Evolutionary conservation across 208 protist genomes (phyloP), one percentile per base, ranked within the genome.

Genomic region (Herpetomonas tarakana): DNA sequence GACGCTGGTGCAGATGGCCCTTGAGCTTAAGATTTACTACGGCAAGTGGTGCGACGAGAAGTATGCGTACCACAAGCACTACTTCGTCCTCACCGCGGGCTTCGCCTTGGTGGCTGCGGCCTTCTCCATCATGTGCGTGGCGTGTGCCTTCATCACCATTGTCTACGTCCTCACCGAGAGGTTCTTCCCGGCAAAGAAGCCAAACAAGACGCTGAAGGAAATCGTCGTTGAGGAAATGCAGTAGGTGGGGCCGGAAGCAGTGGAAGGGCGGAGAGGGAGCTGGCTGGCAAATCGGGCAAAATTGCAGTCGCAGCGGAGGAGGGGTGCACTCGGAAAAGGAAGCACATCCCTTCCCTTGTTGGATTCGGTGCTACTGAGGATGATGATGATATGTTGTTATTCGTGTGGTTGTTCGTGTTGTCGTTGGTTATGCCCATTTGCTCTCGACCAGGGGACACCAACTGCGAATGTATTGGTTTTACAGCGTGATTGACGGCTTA

Each of bases 11-110:
- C 76, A 86, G 62, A 46, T 81, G 44, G 71, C 66, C 3, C 50
- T 92, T 35, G 69, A 85, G 62, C 60, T 86, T 35, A 67, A 52
- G 44, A 79, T 92, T 41, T 92, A 85, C 71, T 87, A 85, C 62
- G 70, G 74, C 31, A 71, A 62, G 31, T 92, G 74, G 73, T 92
- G 85, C 65, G 54, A 55, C 22, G 72, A 64, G 51, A 51, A 9
- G 28, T 83, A 82, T 50, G 69, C 69, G 22, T 92, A 83, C 53
- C 52, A 77, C 44, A 53, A 47, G 39, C 68, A 81, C 31, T 75
- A 78, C 53, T 89, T 74, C 74, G 65, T 87, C 21, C 59, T 89
- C 12, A 60, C 74, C 22, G 68, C 70, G 26, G 86, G 86, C 25
- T 92, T 88, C 65, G 81, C 61, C 6, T 62, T 89, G 3, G 64